Conservation (phyloP, 495 filamentous ascomycete species). For the Platismatia glauca region DNA sequence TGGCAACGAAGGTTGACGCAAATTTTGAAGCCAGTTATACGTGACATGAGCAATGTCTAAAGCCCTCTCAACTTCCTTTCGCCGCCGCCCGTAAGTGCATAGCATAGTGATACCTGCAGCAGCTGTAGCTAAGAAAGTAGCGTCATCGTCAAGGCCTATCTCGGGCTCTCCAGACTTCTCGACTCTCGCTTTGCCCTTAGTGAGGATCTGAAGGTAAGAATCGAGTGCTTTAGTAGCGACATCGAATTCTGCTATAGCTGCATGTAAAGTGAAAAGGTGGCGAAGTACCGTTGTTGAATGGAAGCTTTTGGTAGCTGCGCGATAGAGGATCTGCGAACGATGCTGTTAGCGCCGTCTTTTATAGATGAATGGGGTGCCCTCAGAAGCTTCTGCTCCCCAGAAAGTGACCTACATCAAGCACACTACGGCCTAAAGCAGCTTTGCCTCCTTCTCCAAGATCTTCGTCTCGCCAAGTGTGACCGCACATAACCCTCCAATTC, state of each 20-base stretch:
- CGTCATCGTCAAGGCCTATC: constrained; percentile 66
- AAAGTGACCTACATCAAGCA: constrained; percentile 53
- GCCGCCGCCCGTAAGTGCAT: constrained; percentile 65
- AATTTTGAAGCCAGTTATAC: constrained; percentile 53
- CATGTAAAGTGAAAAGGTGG: constrained; percentile 81
- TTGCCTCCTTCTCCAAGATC: constrained; percentile 75
- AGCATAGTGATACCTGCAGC: constrained; percentile 69
- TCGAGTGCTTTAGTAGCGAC: constrained; percentile 79
- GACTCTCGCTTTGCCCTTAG: constrained; percentile 67
- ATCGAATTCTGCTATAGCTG: constrained; percentile 76
- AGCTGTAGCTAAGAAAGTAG: constrained; percentile 61
- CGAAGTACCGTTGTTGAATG: constrained; percentile 83
- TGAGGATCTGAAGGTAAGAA: constrained; percentile 80
- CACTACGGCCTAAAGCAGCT: constrained; percentile 56
- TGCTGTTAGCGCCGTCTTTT: neutral
- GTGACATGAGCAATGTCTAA: constrained; percentile 55
- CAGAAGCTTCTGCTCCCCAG: neutral
- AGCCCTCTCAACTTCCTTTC: constrained; percentile 68
- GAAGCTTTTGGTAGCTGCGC: constrained; percentile 82
- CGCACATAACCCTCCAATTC: constrained; percentile 78
- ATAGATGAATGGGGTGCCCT: neutral
- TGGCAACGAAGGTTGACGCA: constrained; percentile 27
- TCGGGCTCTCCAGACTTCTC: constrained; percentile 67
- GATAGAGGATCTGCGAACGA: constrained; percentile 58
- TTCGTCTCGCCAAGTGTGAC: constrained; percentile 60